phyloP scores from a whole-genome alignment of 2,329 filamentous ascomycete species.

The Basipetospora sp. region DNA sequence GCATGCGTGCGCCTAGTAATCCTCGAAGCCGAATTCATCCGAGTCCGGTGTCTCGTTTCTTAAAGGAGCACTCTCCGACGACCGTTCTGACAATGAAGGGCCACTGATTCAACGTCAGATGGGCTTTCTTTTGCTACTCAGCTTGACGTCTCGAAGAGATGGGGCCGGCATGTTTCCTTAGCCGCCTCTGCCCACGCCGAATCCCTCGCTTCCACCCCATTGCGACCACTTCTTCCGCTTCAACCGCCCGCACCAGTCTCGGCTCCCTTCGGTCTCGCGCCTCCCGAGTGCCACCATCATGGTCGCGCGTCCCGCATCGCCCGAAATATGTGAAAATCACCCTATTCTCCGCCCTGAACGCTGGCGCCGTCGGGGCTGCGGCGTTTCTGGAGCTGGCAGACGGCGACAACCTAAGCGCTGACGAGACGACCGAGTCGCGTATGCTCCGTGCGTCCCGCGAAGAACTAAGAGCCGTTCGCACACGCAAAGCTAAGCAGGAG shows the following conservation, averaged over 20 bases:
- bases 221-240: background rate
- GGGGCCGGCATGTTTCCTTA: constrained; percentile 3
- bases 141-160: constrained; percentile 1
- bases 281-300: background rate
- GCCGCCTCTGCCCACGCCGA: constrained; percentile 1
- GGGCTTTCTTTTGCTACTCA: background rate
- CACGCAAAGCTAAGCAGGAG: background rate
- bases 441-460: constrained; percentile 2
- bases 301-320: too few species aligned
- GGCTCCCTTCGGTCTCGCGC: background rate
- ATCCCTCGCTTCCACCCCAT: background rate
- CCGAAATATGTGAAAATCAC: background rate
- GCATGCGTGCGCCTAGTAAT: background rate
- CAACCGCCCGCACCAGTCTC: background rate
- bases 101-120: background rate
- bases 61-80: too few species aligned
- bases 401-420: background rate
- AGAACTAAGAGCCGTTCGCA: background rate
- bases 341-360: constrained; percentile 1
- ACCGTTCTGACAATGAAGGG: too few species aligned
- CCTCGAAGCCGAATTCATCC: background rate
- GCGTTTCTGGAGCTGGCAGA: constrained; percentile 3
- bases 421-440: constrained; percentile 1
- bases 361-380: background rate
- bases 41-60: too few species aligned